Base-by-base conservation (phyloP, 1,284 basidiomycete genomes). In the Pterula multifida region DNA sequence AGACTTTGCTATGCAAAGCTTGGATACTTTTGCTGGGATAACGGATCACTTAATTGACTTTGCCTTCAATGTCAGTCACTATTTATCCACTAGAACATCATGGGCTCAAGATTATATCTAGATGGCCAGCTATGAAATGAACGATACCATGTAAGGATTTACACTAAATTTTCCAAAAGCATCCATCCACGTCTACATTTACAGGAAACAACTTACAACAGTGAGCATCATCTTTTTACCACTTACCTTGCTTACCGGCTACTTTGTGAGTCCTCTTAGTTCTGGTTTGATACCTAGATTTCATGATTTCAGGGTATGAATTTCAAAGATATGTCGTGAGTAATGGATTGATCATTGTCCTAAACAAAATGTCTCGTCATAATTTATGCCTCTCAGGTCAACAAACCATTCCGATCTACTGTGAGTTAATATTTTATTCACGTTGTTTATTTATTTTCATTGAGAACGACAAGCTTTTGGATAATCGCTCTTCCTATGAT, bases 121-220 rank as follows among this genome's bases (percentile, higher is more conserved):
- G 79, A 73, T 78, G 65, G 73, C 79, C 19, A 79, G 79, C 11
- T 80, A 82, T 61, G 74, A 84, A 59, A 83, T 79, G 76, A 85
- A 84, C 62, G 68, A 78, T 58, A 75, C 78, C 36, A 83, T 85
- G 80, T 78, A 61, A 48, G 75, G 63, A 26, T 36, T 48, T 42
- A 49, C 47, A 23, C 45, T 9, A 36, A n/a, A n/a, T n/a, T n/a
- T n/a, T n/a, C n/a, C n/a, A 36, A 28, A 21, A 50, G 36, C 36
- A 22, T 46, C 39, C 15, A n/a, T n/a, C n/a, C n/a, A n/a, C n/a
- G n/a, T n/a, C n/a, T n/a, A n/a, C n/a, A n/a, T n/a, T n/a, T 15
- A 6, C 19, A 47, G 45, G 45, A 24, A 47, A 25, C 22, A 28
- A 28, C 45, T 47, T 23, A 47, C 45, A 12, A 6, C 82, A 13